These are phyloP conservation scores for Carex sylvatica DNA, from an alignment of 202 grass and related monocot species.

Conservation along the genomic window DNA sequence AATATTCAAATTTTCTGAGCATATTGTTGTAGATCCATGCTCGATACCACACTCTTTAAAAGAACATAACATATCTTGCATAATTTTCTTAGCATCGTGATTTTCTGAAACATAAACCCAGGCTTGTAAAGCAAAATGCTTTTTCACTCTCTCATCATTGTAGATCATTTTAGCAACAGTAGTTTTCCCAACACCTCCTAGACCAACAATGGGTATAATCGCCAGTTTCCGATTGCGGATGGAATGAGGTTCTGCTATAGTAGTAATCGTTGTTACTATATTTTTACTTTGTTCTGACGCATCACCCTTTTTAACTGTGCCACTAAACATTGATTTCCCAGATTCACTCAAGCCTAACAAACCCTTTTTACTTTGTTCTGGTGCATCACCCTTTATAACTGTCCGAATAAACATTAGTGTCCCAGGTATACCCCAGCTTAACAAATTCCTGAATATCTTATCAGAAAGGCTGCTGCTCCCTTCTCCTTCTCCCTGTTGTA, in stretches of 20 bases:
- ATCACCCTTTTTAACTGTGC: background rate
- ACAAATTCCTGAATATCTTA: background rate
- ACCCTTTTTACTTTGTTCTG: too few relatives aligned
- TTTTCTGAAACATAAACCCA: background rate
- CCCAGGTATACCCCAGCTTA: background rate
- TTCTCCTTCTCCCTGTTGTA: too few relatives aligned
- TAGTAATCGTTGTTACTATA: too few relatives aligned
- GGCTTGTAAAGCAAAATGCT: background rate
- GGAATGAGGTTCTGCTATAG: too few relatives aligned
- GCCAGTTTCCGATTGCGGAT: background rate
- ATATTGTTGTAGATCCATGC: too few relatives aligned
- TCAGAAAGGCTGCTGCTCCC: background rate
- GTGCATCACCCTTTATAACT: too few relatives aligned
- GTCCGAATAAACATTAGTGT: background rate
- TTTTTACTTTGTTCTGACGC: too few relatives aligned
- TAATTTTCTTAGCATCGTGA: background rate
- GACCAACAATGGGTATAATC: background rate
- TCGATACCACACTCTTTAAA: background rate
- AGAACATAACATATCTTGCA: background rate
- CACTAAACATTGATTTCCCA: too few relatives aligned
- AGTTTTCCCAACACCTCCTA: slow-evolving; percentile 1
- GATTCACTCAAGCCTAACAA: too few relatives aligned
- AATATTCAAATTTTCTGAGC: background rate
- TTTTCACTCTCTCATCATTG: background rate
- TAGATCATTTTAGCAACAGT: background rate